These are phyloP conservation scores for Beauveria australis DNA, from an alignment of 2,329 filamentous ascomycete genomes.

Conservation along the genomic window DNA sequence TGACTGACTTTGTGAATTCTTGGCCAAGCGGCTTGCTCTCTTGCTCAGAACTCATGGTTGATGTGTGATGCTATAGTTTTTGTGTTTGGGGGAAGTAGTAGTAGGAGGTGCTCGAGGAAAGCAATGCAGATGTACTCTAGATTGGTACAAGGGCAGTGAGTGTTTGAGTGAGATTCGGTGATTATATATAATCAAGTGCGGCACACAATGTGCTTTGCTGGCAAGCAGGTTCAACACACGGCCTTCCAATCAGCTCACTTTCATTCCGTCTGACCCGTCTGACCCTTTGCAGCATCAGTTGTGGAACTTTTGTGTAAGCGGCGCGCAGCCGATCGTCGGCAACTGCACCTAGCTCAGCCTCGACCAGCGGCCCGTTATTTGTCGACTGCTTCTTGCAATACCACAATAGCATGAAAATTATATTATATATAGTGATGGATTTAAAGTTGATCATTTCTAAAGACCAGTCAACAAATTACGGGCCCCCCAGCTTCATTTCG, in stretches of 20 bases:
- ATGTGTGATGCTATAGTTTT: not conserved
- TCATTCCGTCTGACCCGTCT: not conserved
- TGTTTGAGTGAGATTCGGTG: not conserved
- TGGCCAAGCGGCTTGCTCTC: constrained; percentile 23
- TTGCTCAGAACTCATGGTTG: constrained; percentile 6
- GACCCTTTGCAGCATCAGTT: not conserved
- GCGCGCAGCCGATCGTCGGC: not conserved
- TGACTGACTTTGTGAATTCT: constrained; percentile 63
- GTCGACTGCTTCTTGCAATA: too few relatives aligned
- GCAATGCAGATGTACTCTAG: not conserved
- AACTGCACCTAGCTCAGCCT: not conserved
- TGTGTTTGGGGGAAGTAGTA: not conserved
- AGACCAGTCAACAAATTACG: too few relatives aligned
- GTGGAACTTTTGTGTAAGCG: not conserved
- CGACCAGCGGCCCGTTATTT: too few relatives aligned
- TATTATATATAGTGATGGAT: too few relatives aligned
- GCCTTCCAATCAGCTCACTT: constrained; percentile 5
- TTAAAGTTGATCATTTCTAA: too few relatives aligned
- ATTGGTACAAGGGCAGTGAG: too few relatives aligned
- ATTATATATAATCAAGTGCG: not conserved
- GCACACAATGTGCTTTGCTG: too few relatives aligned
- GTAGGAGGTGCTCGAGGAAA: not conserved
- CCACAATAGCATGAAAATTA: too few relatives aligned
- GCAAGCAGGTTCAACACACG: too few relatives aligned
- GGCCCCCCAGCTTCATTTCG: too few relatives aligned